Evolutionary conservation across 768 basidiomycete species (phyloP), one percentile per base, ranked within the genome.

Genomic region (Pilatotrama ljubarskyi): DNA sequence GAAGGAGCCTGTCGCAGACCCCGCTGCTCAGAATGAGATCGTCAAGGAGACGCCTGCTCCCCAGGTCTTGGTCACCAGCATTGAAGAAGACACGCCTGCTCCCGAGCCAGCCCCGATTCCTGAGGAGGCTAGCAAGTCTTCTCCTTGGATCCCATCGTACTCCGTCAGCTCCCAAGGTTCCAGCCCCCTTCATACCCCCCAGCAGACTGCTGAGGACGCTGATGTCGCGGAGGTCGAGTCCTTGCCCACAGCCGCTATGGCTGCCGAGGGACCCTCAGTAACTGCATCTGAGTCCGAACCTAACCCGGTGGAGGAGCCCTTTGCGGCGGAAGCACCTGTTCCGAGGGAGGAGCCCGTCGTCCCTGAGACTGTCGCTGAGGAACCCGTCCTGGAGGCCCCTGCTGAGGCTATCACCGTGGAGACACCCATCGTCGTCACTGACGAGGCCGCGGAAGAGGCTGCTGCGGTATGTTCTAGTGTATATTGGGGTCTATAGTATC

Each of bases 71-170:
- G 42, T 59, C 9, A 44, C 56, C 9, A 46, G 37, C 1, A 55
- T 38, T n/a, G 60, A 58, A 22, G 56, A 49, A 4, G 43, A 41
- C 2, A 53, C 38, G 14, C 57, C 49, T 9, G 58, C 40, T 11
- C 14, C 40, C 13, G 54, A 61, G 54, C 42, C 18, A 10, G 36
- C 41, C 17, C 48, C 25, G 40, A 7, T 18, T 20, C 41, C 51
- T 14, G 51, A 44, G 9, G 66, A 67, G 22, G 35, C 38, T 8
- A n/a, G 56, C 5, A 64, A 54, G 51, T 55, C 66, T 6, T 49
- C 56, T 3, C 29, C 59, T 0, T 71, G 69, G 69, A 61, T 69
- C 22, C 69, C 67, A 3, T 71, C 70, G 1, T 71, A 69, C 57
- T 71, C 70, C 10, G 69, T 70, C 26, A 63, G 58, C 61, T 58